phyloP scores from a whole-genome alignment of 306 rosid species.

The Inga leiocalycina region DNA sequence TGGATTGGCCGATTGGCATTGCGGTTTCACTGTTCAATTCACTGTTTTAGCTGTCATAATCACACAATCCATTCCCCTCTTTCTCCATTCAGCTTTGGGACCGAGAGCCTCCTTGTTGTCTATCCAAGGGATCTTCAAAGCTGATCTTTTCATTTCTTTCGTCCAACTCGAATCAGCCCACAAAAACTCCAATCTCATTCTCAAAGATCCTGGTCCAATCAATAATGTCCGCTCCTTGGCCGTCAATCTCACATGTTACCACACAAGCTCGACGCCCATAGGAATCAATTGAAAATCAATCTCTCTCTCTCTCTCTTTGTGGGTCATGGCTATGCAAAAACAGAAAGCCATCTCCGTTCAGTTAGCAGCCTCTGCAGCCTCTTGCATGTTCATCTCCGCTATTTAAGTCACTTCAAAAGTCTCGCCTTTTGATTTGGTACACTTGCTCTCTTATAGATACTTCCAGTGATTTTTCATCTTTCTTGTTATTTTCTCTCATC shows the following conservation, averaged over 20 bases:
- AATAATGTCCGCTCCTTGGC: not conserved
- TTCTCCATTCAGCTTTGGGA: not conserved
- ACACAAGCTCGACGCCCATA: not conserved
- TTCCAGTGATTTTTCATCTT: not conserved
- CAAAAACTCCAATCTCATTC: not conserved
- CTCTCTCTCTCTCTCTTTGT: not conserved
- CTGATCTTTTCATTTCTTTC: not conserved
- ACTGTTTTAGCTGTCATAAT: not conserved
- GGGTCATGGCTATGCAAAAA: conserved; percentile 42
- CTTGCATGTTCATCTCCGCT: conserved; percentile 43
- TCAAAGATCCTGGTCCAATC: not conserved
- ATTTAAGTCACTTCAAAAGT: conserved; percentile 45
- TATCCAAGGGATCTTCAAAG: not conserved
- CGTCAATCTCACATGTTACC: not conserved
- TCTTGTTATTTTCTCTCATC: not conserved
- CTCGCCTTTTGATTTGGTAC: conserved; percentile 49
- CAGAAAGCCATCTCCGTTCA: not conserved
- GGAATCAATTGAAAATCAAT: not conserved
- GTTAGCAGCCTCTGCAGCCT: conserved; percentile 29
- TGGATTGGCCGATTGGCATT: not conserved
- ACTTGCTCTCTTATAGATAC: not conserved
- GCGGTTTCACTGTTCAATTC: not conserved
- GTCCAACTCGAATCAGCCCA: not conserved
- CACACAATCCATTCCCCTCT: not conserved
- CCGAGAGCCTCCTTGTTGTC: not conserved